phyloP scores from a whole-genome alignment of 2,329 filamentous ascomycete species.

The Immersiporthe knoxdaviesiana region DNA sequence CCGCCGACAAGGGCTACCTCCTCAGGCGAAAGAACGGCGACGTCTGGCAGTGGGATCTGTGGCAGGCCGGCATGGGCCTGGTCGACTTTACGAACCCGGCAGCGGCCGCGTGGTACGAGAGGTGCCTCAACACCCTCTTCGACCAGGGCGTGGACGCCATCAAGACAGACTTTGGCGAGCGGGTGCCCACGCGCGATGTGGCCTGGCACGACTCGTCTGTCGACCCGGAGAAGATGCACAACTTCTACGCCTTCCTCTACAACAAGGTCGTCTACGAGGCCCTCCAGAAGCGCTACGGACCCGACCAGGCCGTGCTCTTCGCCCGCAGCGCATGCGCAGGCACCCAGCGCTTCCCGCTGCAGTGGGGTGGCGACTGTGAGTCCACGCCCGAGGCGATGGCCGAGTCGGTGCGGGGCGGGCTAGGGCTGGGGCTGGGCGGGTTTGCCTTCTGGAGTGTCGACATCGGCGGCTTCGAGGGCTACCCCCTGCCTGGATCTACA shows the following conservation, averaged over 20 bases:
- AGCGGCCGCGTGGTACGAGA: conserved; percentile 66
- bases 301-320: conserved; percentile 64
- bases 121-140: conserved; percentile 65
- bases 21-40: conserved; percentile 71
- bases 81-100: conserved; percentile 75
- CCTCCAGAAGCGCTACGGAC: conserved; percentile 57
- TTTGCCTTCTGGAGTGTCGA: conserved; percentile 40
- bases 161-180: conserved; percentile 78
- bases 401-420: conserved; percentile 51
- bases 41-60: conserved; percentile 76
- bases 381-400: conserved; percentile 74
- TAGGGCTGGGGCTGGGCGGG: conserved; percentile 36
- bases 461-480: conserved; percentile 62
- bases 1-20: conserved; percentile 68
- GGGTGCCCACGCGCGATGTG: conserved; percentile 68
- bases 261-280: conserved; percentile 72
- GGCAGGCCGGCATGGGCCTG: conserved; percentile 77
- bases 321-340: conserved; percentile 70
- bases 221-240: conserved; percentile 72
- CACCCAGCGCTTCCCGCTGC: conserved; percentile 69
- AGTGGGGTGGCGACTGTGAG: conserved; percentile 78
- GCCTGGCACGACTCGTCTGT: conserved; percentile 63
- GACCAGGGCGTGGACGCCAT: conserved; percentile 71
- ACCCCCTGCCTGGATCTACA: conserved; percentile 71
- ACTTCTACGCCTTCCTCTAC: conserved; percentile 75